A percentile compares a stretch with the other conserved stretches of the same genome.
Evolutionary conservation across 352 stramenopile genomes (phyloP).

Genomic region (Phytophthora hybrid): DNA sequence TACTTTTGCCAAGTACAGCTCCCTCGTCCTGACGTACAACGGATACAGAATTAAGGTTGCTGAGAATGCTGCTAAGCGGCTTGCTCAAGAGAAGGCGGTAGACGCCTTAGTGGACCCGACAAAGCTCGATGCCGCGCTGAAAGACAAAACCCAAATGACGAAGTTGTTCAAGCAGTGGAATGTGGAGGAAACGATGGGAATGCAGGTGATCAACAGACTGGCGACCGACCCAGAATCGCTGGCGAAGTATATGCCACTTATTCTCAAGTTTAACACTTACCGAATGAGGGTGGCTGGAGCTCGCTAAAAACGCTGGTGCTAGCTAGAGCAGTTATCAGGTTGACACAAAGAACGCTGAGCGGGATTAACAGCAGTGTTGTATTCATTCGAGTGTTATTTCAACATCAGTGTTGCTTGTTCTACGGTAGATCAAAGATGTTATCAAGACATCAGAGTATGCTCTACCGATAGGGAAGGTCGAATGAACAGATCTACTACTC

Average conservation of each 20-base stretch:
- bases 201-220: slow-evolving; percentile 8
- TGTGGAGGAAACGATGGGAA: slow-evolving; percentile 3
- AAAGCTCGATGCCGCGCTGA: slow-evolving; percentile 3
- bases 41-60: slow-evolving; percentile 8
- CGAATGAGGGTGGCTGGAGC: background rate
- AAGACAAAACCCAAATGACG: background rate
- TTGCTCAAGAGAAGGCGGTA: background rate
- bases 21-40: slow-evolving; percentile 15
- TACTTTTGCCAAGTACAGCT: slow-evolving; percentile 4
- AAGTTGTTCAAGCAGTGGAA: slow-evolving; percentile 16
- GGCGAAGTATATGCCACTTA: background rate
- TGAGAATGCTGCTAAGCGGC: background rate
- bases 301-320: background rate
- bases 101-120: slow-evolving; percentile 3
- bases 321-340: background rate
- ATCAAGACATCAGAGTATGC: background rate
- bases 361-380: background rate
- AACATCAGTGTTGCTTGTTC: background rate
- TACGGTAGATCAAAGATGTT: background rate
- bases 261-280: slow-evolving; percentile 3
- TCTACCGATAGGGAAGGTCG: background rate
- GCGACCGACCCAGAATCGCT: background rate
- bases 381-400: background rate
- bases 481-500: slow-evolving; percentile 22
- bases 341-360: background rate